Evolutionary conservation across 192 early-diverging fungal species (phyloP).

Genomic region (Podila verticillata): DNA sequence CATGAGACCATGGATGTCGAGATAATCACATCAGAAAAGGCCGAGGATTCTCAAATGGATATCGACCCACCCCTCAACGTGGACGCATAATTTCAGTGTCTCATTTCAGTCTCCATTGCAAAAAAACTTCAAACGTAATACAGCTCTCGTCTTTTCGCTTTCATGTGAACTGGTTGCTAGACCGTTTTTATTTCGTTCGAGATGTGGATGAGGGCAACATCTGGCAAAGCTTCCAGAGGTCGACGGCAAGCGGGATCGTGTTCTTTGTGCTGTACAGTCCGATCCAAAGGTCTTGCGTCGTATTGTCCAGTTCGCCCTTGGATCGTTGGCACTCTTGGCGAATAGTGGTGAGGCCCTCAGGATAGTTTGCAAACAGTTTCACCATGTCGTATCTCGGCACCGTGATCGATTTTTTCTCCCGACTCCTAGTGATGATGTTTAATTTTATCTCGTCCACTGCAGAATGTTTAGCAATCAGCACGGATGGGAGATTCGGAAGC

Average conservation of each 20-base stretch:
- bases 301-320: neutral
- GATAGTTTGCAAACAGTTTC: slow-evolving; percentile 18
- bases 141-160: too few species aligned
- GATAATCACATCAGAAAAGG: too few species aligned
- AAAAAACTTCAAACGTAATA: too few species aligned
- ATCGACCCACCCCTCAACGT: neutral
- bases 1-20: neutral
- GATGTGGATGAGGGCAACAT: neutral
- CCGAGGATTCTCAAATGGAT: neutral
- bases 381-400: slow-evolving; percentile 26
- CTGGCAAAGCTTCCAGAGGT: slow-evolving; percentile 31
- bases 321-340: neutral
- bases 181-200: neutral
- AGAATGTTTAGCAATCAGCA: neutral
- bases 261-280: slow-evolving; percentile 7
- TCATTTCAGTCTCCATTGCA: too few species aligned
- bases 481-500: neutral
- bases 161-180: neutral
- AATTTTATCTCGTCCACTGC: neutral
- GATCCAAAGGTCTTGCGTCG: neutral
- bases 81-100: neutral
- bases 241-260: neutral
- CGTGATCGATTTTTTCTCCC: neutral
- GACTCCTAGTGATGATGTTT: neutral
- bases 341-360: slow-evolving; percentile 18